Conservation (phyloP, 225 moss, liverwort and hornwort species). For the Thuidium tamariscinum region DNA sequence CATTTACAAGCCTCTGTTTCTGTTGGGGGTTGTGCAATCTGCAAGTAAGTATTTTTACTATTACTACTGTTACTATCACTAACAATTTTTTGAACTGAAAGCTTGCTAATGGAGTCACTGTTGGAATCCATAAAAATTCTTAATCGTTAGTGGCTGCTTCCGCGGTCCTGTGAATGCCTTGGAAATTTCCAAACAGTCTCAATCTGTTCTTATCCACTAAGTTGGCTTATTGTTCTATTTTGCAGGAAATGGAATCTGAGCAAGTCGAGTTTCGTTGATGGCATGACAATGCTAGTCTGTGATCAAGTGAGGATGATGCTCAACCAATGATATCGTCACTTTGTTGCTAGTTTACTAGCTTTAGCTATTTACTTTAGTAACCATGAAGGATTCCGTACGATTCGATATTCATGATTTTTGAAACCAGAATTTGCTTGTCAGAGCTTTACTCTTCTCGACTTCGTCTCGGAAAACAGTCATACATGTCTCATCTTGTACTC, state of each 20-base stretch:
- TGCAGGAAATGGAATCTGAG: constrained; percentile 78
- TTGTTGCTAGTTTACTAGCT: not conserved
- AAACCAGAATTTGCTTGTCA: not conserved
- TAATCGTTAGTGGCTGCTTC: not conserved
- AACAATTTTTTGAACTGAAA: not conserved
- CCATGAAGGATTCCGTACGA: not conserved
- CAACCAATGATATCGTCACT: not conserved
- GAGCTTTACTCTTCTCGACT: not conserved
- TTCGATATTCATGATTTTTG: not conserved
- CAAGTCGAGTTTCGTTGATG: constrained; percentile 70
- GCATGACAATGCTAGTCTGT: constrained; percentile 90
- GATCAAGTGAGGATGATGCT: constrained; percentile 64
- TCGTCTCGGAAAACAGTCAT: not conserved
- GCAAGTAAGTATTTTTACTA: constrained; percentile 39
- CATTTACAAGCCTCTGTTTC: constrained; percentile 64
- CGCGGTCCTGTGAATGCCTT: not conserved
- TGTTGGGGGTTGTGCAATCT: constrained; percentile 85
- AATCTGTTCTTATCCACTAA: not conserved
- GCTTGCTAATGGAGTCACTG: not conserved
- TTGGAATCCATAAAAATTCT: not conserved
- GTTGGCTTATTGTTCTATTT: not conserved
- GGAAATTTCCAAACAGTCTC: not conserved
- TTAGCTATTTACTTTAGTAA: not conserved
- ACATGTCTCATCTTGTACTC: not conserved
- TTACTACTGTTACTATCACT: not conserved